Evolutionary conservation across 2,329 filamentous ascomycete species (phyloP).

Genomic region (Cladobotryum mycophilum): DNA sequence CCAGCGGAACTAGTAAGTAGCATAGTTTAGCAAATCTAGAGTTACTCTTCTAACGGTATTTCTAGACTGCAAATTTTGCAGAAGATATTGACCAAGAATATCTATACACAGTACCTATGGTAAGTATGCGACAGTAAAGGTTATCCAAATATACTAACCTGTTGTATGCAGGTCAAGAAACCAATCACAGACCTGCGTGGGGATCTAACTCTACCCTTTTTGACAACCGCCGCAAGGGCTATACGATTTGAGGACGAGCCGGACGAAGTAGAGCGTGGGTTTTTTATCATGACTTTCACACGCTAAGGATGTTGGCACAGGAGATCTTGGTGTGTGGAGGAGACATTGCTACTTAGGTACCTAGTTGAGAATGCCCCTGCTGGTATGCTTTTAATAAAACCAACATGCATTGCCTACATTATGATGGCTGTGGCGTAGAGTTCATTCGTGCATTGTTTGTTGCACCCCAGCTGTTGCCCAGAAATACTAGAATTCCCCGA

Average conservation of each 20-base stretch:
- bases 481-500: too few relatives aligned
- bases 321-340: too few relatives aligned
- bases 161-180: conserved; percentile 6
- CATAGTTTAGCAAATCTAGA: neutral
- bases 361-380: too few relatives aligned
- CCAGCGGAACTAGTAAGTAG: neutral
- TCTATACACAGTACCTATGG: conserved; percentile 10
- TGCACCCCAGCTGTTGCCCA: too few relatives aligned
- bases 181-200: conserved; percentile 10
- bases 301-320: neutral
- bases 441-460: too few relatives aligned
- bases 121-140: neutral
- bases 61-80: neutral
- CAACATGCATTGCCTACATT: too few relatives aligned
- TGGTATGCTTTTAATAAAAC: too few relatives aligned
- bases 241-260: conserved; percentile 11
- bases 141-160: neutral
- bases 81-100: conserved; percentile 8
- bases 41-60: too few relatives aligned
- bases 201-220: conserved; percentile 9
- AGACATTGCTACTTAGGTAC: too few relatives aligned
- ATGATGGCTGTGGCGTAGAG: too few relatives aligned
- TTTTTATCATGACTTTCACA: conserved; percentile 7
- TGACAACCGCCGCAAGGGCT: conserved; percentile 5
- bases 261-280: conserved; percentile 9